phyloP scores from a whole-genome alignment of 331 rosid genomes.

The Malus hybrid region DNA sequence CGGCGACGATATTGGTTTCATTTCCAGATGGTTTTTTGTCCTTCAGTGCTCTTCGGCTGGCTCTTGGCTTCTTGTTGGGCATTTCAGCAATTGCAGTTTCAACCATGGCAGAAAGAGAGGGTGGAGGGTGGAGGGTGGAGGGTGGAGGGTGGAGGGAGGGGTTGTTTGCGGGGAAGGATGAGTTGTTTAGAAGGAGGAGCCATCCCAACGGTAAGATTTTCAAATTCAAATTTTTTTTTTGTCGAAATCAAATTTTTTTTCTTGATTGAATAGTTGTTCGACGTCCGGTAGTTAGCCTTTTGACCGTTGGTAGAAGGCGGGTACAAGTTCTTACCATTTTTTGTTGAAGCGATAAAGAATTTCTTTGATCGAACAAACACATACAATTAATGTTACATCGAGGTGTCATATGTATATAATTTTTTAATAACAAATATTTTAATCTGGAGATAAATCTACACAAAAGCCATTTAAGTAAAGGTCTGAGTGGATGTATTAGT shows the following conservation, averaged over 20 bases:
- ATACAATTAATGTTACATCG: too few species aligned
- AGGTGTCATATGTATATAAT: too few species aligned
- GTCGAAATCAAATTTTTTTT: neutral
- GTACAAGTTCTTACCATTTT: neutral
- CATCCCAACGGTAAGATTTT: constrained; percentile 46
- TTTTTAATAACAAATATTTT: neutral
- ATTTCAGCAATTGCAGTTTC: constrained; percentile 22
- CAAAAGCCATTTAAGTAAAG: too few species aligned
- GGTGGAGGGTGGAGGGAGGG: neutral
- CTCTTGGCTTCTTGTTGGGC: constrained; percentile 44
- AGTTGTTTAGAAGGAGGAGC: constrained; percentile 20
- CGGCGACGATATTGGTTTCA: constrained; percentile 24
- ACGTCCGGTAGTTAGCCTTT: neutral
- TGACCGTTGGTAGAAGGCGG: constrained; percentile 21
- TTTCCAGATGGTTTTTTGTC: constrained; percentile 41
- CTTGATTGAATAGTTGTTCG: constrained; percentile 1
- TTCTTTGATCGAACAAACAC: too few species aligned
- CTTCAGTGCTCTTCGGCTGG: constrained; percentile 48
- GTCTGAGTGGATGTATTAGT: too few species aligned
- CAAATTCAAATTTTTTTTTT: constrained; percentile 26
- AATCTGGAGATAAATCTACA: too few species aligned
- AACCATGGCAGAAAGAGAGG: constrained; percentile 38
- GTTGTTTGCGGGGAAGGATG: neutral
- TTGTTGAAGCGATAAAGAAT: too few species aligned
- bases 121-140: neutral